Conservation (phyloP, 306 rosid species). For the Quercus cerris region DNA sequence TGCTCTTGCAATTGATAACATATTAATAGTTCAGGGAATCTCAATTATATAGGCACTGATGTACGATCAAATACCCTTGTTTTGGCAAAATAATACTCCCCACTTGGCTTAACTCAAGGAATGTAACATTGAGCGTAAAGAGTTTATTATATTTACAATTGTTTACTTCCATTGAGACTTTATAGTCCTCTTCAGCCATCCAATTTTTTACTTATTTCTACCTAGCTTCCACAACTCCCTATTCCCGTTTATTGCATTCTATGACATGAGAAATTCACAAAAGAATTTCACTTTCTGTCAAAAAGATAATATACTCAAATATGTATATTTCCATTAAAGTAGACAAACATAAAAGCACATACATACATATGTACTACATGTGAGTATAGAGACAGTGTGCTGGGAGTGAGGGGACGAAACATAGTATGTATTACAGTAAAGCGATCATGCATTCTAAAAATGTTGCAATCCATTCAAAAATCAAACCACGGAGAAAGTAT, state of each 20-base stretch:
- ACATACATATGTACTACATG: not conserved
- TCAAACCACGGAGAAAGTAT: not conserved
- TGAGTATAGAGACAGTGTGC: not conserved
- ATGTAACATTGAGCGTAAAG: not conserved
- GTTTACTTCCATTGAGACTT: not conserved
- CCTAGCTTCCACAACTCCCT: not conserved
- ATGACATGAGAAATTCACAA: not conserved
- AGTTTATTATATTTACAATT: not conserved
- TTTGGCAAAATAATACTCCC: not conserved
- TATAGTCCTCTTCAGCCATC: not conserved
- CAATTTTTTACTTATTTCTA: not conserved
- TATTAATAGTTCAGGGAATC: not conserved
- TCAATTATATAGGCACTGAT: not conserved
- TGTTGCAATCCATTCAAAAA: not conserved
- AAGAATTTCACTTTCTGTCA: not conserved
- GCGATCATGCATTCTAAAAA: not conserved
- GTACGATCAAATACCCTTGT: not conserved
- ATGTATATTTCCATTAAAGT: not conserved
- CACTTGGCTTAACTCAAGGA: not conserved
- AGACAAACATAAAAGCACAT: not conserved
- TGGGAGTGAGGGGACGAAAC: not conserved
- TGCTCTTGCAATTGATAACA: not conserved
- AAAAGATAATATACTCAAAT: not conserved
- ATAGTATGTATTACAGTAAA: not conserved
- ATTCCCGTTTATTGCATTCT: not conserved